Evolutionary conservation across 257 asterid genomes (phyloP).

Genomic region (Solanum ossicruentum): DNA sequence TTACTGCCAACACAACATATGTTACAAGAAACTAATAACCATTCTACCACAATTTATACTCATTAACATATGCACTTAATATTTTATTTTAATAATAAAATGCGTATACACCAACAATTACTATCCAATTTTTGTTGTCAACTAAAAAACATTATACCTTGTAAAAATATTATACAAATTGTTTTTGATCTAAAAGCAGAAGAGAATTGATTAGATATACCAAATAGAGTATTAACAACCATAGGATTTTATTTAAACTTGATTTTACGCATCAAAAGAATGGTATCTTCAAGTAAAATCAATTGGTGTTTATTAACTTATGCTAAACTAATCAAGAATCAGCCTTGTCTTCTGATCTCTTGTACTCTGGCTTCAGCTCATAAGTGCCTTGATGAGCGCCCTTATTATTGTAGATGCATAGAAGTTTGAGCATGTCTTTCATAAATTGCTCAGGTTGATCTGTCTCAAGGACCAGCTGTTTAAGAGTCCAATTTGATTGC

Average conservation of each 20-base stretch:
- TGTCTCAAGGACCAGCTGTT: slow-evolving; percentile 75
- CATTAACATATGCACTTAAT: too few relatives aligned
- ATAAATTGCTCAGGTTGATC: slow-evolving; percentile 97
- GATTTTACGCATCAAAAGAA: not conserved
- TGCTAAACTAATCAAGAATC: not conserved
- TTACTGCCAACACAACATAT: not conserved
- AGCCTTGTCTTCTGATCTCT: slow-evolving; percentile 38
- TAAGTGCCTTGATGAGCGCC: slow-evolving; percentile 89
- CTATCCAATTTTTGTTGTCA: too few relatives aligned
- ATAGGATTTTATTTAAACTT: not conserved
- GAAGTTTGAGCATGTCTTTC: slow-evolving; percentile 78
- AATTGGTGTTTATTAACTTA: not conserved
- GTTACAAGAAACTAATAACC: too few relatives aligned
- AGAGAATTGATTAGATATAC: not conserved
- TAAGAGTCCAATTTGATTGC: slow-evolving; percentile 84
- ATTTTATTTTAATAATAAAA: too few relatives aligned
- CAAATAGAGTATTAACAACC: not conserved
- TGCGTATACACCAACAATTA: too few relatives aligned
- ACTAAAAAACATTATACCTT: too few relatives aligned
- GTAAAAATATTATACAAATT: too few relatives aligned
- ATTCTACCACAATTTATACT: too few relatives aligned
- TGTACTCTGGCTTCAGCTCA: slow-evolving; percentile 84
- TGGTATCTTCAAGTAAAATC: not conserved
- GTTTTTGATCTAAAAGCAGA: not conserved
- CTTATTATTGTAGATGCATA: slow-evolving; percentile 75